phyloP scores from a whole-genome alignment of 2,329 filamentous ascomycete species.

The Neonectria sp. region DNA sequence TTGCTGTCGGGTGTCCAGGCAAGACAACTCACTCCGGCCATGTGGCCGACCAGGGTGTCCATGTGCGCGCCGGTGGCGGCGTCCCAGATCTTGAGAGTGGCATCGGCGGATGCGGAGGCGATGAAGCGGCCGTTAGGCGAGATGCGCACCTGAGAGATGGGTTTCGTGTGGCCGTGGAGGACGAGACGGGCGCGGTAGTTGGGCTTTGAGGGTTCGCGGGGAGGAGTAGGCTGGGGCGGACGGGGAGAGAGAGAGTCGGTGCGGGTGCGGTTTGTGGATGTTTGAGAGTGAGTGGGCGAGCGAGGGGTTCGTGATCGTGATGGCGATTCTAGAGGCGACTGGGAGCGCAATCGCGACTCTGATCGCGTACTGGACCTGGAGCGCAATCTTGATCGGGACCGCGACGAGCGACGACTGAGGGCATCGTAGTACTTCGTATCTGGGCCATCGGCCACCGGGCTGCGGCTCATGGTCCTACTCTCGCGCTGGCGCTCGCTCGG shows the following conservation, averaged over 20 bases:
- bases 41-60: conserved; percentile 92
- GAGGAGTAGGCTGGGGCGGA: conserved; percentile 53
- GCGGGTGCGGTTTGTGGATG: conserved; percentile 51
- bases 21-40: conserved; percentile 92
- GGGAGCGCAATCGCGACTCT: conserved; percentile 52
- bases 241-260: conserved; percentile 48
- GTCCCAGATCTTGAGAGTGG: conserved; percentile 93
- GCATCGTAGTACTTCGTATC: conserved; percentile 44
- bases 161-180: conserved; percentile 82
- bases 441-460: conserved; percentile 39
- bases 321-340: conserved; percentile 51
- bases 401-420: conserved; percentile 49
- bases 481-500: conserved; percentile 38
- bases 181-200: conserved; percentile 80
- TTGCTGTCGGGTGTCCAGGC: conserved; percentile 95
- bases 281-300: conserved; percentile 49
- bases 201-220: conserved; percentile 68
- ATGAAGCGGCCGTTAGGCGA: conserved; percentile 93
- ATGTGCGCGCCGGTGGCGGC: conserved; percentile 82
- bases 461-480: conserved; percentile 45
- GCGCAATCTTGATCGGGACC: conserved; percentile 51
- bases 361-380: conserved; percentile 57
- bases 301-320: conserved; percentile 50
- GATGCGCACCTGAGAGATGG: conserved; percentile 89
- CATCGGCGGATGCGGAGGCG: conserved; percentile 91